Base-by-base conservation (phyloP, 108 stramenopile genomes). In the Schizochytrium sp. region DNA sequence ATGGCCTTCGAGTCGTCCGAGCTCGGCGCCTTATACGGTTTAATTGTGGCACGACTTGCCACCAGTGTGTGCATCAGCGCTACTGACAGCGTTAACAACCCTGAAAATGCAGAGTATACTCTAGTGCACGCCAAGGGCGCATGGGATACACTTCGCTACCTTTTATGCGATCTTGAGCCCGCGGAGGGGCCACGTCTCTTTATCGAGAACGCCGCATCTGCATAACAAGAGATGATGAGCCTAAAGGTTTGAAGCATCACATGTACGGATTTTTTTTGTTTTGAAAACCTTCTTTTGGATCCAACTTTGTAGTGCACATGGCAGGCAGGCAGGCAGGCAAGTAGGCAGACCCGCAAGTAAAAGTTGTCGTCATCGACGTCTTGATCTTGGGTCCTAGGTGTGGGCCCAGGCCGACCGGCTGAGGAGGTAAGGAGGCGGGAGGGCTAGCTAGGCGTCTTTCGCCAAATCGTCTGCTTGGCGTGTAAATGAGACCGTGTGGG, bases 31-130 rank as follows among this genome's bases (percentile, higher is more conserved):
- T 12, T 83, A 4, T 83, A 83, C 28, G 76, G 48, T 16, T 45
- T 83, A 14, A 53, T 53, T 23, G 48, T 83, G n/a, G 76, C 76
- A 16, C 76, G 76, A 21, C 76, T 83, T 34, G 51, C 23, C 45
- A 53, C 51, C 12, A 83, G 76, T 34, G 76, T 83, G 6, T 83
- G 76, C 51, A 83, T 53, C 25, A 83, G 76, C 28, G 51, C 48
- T 34, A 53, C 51, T 0, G 76, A 83, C 25, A 47, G 51, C 16
- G 76, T 12, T 1, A 12, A 34, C 16, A 83, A 53, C 12, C 76
- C 76, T 6, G 76, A 83, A 23, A 83, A 83, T 34, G 76, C 76
- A 83, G 76, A 83, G 5, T 83, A 83, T 23, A 83, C 76, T 6
- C 51, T 53, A 16, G 51, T 83, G 28, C 76, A 83, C 51, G 45